Base-by-base conservation (phyloP, 192 early-diverging fungal species). In the Mortierella antarctica region DNA sequence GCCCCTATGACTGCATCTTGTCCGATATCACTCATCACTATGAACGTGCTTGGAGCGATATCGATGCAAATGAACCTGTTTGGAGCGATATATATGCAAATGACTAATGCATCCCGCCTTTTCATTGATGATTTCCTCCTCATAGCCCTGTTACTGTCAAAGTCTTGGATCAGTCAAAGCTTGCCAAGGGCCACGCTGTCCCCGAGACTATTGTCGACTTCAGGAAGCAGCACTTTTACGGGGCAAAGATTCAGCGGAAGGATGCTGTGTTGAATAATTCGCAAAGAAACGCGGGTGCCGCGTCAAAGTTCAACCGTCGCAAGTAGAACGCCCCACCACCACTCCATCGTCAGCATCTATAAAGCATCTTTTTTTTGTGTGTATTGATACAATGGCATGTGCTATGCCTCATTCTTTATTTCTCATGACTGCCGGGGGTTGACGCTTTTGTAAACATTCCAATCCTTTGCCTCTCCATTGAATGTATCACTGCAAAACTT, bases 401-500 rank as follows among this genome's bases (percentile, higher is more conserved):
- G 17, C 57, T 40, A 21, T 17, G 14, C 11, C 17, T 13, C 48
- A 51, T 47, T 13, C 20, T 15, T 23, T 13, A 56, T 39, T 5
- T 18, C 51, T 64, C 31, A 17, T 20, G 1, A 31, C 31, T 31
- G 31, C 31, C 31, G 31, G 31, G 31, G 31, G 31, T 3, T 31
- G 31, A 31, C 31, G 31, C 31, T 47, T 14, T 47, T 62, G 48
- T 62, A 49, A 31, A 31, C 61, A 23, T 62, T 50, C 21, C 21
- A 14, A 7, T 48, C 20, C 40, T 58, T 0, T 10, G 7, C 14
- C 20, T 15, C 20, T n/a, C 20, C 42, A 7, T 62, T 63, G 57
- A 42, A 13, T 45, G 15, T 0, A 53, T 39, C 67, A 80, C 64
- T 72, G 47, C 15, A 77, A 20, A 46, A 92, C 83, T 67, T 92